Conservation (phyloP, 202 grass and related monocot genomes). For the Elaeis oleifera region DNA sequence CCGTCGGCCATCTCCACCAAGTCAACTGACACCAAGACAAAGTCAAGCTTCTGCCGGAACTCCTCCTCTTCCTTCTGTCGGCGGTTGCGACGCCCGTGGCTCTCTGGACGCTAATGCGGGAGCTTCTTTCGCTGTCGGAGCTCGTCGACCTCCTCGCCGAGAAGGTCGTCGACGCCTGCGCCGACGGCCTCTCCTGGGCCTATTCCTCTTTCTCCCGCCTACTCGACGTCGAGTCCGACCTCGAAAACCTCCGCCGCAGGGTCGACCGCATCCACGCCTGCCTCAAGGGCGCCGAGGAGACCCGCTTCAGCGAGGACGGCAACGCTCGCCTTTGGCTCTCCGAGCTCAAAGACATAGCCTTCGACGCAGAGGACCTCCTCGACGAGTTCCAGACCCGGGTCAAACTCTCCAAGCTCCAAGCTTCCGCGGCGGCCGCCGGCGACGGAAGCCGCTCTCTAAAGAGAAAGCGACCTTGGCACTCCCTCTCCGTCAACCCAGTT, state of each 20-base stretch:
- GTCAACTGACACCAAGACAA: too few species aligned
- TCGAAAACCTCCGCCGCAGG: slow-evolving; percentile 25
- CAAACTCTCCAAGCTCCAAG: background rate
- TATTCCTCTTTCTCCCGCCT: slow-evolving; percentile 16
- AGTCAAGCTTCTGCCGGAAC: too few species aligned
- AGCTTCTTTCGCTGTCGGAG: slow-evolving; percentile 27
- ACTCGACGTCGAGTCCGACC: slow-evolving; percentile 4
- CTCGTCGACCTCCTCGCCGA: slow-evolving; percentile 2
- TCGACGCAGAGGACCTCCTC: slow-evolving; percentile 28
- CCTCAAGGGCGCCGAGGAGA: slow-evolving; percentile 42
- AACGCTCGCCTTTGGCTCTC: slow-evolving; percentile 19
- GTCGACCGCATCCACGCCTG: slow-evolving; percentile 23
- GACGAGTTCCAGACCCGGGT: slow-evolving; percentile 18
- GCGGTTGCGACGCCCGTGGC: too few species aligned
- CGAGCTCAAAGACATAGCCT: slow-evolving; percentile 25
- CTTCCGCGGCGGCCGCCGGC: too few species aligned
- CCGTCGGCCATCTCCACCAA: too few species aligned
- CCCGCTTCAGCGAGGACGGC: slow-evolving; percentile 32
- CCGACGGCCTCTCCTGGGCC: background rate
- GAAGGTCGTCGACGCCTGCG: slow-evolving; percentile 4
- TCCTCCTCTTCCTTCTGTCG: too few species aligned
- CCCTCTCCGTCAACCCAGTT: background rate
- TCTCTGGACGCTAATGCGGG: background rate
- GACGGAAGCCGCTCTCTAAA: slow-evolving; percentile 17
- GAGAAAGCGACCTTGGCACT: slow-evolving; percentile 29